Evolutionary conservation across 192 early-diverging fungal genomes (phyloP).

Genomic region (Martensiomyces pterosporus): DNA sequence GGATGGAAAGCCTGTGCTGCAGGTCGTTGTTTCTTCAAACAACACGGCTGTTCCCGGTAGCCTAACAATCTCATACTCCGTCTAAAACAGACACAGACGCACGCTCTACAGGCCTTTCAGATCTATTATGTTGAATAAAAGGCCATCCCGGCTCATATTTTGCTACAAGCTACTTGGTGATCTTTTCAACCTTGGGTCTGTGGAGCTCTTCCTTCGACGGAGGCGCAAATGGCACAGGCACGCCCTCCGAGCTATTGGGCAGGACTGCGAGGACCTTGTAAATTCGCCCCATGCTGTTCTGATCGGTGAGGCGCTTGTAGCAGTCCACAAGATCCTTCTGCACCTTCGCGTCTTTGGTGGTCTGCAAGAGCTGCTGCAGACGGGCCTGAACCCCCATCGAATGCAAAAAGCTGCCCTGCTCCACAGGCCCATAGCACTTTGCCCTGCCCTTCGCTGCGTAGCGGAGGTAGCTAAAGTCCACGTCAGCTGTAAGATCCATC

Average conservation of each 20-base stretch:
- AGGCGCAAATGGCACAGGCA: constrained; percentile 32
- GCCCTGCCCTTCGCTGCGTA: constrained; percentile 52
- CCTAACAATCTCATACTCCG: constrained; percentile 13
- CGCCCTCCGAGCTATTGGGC: constrained; percentile 14
- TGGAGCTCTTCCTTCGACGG: constrained; percentile 12
- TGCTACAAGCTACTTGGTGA: constrained; percentile 1
- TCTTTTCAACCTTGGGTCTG: constrained; percentile 22
- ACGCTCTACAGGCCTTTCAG: too few species aligned
- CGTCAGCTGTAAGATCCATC: constrained; percentile 87
- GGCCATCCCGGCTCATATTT: too few species aligned
- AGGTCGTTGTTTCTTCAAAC: constrained; percentile 35
- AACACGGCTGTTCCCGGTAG: constrained; percentile 15
- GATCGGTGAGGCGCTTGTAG: constrained; percentile 73
- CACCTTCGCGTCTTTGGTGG: constrained; percentile 43
- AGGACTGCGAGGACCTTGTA: constrained; percentile 77
- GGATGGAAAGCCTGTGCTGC: constrained; percentile 32
- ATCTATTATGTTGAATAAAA: constrained; percentile 8
- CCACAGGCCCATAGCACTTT: constrained; percentile 68
- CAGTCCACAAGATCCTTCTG: constrained; percentile 63
- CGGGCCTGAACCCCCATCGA: constrained; percentile 78
- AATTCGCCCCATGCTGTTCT: constrained; percentile 76
- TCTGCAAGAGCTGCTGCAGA: constrained; percentile 61
- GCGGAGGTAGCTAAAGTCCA: constrained; percentile 78
- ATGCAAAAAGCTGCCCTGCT: constrained; percentile 73
- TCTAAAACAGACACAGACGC: too few species aligned